Evolutionary conservation across 2,329 filamentous ascomycete genomes (phyloP).

Genomic region (Ceratocystiopsis minuta): DNA sequence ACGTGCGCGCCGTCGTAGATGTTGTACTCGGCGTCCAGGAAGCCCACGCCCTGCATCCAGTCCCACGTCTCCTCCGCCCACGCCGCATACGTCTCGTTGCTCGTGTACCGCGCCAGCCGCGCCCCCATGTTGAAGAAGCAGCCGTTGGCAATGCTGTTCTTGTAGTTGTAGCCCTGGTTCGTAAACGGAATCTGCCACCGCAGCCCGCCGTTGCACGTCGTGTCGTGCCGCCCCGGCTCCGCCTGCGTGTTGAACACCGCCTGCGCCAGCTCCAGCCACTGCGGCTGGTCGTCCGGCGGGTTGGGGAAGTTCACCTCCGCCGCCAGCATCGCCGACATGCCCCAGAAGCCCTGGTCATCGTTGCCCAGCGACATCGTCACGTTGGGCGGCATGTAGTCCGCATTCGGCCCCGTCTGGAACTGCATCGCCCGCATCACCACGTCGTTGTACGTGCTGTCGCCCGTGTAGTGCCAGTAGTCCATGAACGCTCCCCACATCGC

Average conservation of each 20-base stretch:
- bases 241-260: conserved; percentile 36
- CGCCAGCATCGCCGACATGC: conserved; percentile 34
- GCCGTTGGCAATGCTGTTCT: conserved; percentile 29
- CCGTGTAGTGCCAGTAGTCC: conserved; percentile 22
- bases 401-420: conserved; percentile 26
- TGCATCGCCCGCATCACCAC: conserved; percentile 26
- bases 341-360: conserved; percentile 44
- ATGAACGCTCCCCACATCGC: conserved; percentile 17
- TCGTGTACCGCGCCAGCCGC: conserved; percentile 43
- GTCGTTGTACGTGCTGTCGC: conserved; percentile 32
- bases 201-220: conserved; percentile 40
- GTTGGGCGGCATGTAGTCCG: conserved; percentile 31
- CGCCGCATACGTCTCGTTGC: conserved; percentile 34
- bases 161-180: conserved; percentile 50
- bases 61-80: conserved; percentile 38
- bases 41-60: conserved; percentile 31
- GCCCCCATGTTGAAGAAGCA: conserved; percentile 33
- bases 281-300: conserved; percentile 20
- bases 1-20: conserved; percentile 40
- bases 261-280: conserved; percentile 36
- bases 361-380: conserved; percentile 28
- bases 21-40: conserved; percentile 36
- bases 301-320: conserved; percentile 34
- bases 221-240: conserved; percentile 29
- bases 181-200: conserved; percentile 48